A percentile compares a stretch with the other conserved stretches of the same genome.
Conservation (phyloP, 371 early-diverging fungal species). For the Dinochytrium kinnereticum region DNA sequence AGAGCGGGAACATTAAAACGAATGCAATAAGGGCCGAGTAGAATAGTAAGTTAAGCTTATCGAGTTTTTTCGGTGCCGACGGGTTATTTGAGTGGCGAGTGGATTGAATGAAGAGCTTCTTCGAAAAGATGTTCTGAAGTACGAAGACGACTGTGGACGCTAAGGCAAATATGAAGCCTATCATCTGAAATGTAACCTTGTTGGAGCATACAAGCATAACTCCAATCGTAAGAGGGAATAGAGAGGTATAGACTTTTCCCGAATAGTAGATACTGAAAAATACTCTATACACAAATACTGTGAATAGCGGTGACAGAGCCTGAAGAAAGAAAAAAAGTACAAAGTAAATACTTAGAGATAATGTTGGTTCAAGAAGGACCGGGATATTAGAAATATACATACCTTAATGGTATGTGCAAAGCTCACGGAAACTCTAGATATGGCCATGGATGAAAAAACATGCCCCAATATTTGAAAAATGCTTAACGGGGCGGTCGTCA, state of each 20-base stretch:
- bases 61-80: constrained; percentile 61
- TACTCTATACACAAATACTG: constrained; percentile 76
- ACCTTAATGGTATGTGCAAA: constrained; percentile 92
- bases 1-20: constrained; percentile 76
- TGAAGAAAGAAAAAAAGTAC: constrained; percentile 34
- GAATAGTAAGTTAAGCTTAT: constrained; percentile 84
- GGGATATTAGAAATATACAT: background rate
- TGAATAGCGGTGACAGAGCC: constrained; percentile 88
- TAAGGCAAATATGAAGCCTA: constrained; percentile 77
- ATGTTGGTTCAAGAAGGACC: background rate
- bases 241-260: constrained; percentile 70
- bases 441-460: constrained; percentile 76
- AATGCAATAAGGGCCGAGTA: constrained; percentile 75
- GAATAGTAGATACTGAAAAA: constrained; percentile 70
- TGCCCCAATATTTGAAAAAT: constrained; percentile 85
- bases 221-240: constrained; percentile 83
- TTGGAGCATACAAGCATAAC: constrained; percentile 78
- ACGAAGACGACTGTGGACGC: constrained; percentile 80
- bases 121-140: constrained; percentile 82
- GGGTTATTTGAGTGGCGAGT: background rate
- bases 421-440: constrained; percentile 77
- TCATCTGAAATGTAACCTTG: constrained; percentile 54
- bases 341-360: no score
- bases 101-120: constrained; percentile 67
- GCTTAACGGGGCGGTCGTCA: constrained; percentile 71